These are phyloP conservation scores for Rostrohypoxylon terebratum DNA, from an alignment of 495 filamentous ascomycete genomes.

Conservation along the genomic window DNA sequence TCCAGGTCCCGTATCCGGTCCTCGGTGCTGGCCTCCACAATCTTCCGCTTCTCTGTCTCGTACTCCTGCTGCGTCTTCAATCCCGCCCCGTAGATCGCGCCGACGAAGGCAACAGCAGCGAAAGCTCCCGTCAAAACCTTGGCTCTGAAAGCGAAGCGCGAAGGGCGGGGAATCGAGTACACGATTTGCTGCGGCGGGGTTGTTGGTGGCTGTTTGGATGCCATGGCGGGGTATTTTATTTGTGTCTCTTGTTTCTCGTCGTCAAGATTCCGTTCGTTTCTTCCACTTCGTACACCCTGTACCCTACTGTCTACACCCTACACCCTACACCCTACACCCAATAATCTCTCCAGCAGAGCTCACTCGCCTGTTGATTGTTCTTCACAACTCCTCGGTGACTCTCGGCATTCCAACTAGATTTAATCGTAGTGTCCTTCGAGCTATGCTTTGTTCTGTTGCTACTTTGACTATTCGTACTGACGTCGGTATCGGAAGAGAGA, in stretches of 20 bases:
- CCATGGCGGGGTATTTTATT: background rate
- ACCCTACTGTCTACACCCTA: too few relatives aligned
- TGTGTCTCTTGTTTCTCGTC: background rate
- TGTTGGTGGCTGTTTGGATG: slow-evolving; percentile 1
- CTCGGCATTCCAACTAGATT: background rate
- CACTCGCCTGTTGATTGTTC: slow-evolving; percentile 31
- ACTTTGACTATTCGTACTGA: background rate
- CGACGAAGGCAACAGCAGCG: slow-evolving; percentile 61
- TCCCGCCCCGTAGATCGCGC: slow-evolving; percentile 68
- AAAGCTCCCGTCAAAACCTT: slow-evolving; percentile 61
- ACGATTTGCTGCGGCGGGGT: background rate
- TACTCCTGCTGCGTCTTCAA: slow-evolving; percentile 65
- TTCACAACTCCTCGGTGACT: background rate
- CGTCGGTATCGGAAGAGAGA: slow-evolving; percentile 16
- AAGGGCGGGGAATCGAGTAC: background rate
- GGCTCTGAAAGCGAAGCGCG: background rate
- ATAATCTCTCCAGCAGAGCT: slow-evolving; percentile 43
- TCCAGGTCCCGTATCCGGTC: slow-evolving; percentile 55
- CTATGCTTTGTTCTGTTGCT: slow-evolving; percentile 3
- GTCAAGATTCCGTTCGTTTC: background rate
- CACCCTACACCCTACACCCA: slow-evolving; percentile 29
- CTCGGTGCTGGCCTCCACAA: slow-evolving; percentile 48
- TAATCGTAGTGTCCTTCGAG: background rate
- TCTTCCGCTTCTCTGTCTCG: slow-evolving; percentile 50
- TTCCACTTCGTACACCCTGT: background rate